A percentile compares a stretch with the other conserved stretches of the same genome.
These are phyloP conservation scores for Acacia melanoxylon DNA, from an alignment of 306 rosid species.

Conservation along the genomic window DNA sequence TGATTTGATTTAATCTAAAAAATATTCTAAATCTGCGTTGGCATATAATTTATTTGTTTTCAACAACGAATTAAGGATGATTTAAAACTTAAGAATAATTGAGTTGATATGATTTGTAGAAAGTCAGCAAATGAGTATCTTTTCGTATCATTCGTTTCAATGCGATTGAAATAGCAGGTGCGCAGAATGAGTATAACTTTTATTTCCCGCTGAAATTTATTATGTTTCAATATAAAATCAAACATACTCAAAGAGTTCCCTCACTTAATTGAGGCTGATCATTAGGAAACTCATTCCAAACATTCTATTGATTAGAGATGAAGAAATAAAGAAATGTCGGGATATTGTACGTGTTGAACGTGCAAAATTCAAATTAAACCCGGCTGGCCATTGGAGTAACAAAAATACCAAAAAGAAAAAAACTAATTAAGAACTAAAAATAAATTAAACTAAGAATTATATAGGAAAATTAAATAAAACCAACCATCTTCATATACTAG, in stretches of 20 bases:
- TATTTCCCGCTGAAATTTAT: not conserved
- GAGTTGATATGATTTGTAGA: not conserved
- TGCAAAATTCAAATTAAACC: not conserved
- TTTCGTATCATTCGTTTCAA: not conserved
- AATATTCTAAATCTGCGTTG: not conserved
- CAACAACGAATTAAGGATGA: not conserved
- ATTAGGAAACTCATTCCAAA: not conserved
- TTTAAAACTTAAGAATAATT: not conserved
- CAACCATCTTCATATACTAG: not conserved
- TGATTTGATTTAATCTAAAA: not conserved
- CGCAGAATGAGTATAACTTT: not conserved
- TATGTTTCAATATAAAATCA: too few species aligned
- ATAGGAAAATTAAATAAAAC: too few species aligned
- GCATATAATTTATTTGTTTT: not conserved
- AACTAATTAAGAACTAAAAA: too few species aligned
- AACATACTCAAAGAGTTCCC: not conserved
- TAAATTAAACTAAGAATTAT: too few species aligned
- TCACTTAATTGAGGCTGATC: not conserved
- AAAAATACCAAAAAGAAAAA: too few species aligned
- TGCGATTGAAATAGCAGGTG: not conserved
- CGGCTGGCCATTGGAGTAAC: too few species aligned
- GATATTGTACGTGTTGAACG: not conserved
- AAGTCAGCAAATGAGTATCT: not conserved
- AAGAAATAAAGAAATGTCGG: not conserved
- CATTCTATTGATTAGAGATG: not conserved